Conservation (phyloP, 2,329 filamentous ascomycete species). For the Trichoderma afroharzianum region DNA sequence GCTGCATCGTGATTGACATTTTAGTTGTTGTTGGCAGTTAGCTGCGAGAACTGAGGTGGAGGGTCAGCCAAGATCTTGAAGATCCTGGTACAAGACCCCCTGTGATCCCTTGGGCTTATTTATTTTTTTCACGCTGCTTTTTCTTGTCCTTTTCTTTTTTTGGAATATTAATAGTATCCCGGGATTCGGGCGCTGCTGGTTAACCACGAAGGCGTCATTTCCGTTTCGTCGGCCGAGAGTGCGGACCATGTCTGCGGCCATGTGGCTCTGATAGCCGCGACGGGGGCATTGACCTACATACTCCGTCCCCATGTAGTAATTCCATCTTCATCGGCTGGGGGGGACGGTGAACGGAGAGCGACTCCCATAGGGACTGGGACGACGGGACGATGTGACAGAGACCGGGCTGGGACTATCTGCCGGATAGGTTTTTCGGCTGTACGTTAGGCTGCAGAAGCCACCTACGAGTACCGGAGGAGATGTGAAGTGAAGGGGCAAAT, state of each 20-base stretch:
- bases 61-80: constrained; percentile 9
- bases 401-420: neutral
- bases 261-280: neutral
- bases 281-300: neutral
- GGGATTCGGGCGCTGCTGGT: neutral
- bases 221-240: neutral
- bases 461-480: neutral
- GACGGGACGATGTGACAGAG: neutral
- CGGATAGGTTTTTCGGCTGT: neutral
- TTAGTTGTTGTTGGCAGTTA: neutral
- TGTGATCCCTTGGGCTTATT: constrained; percentile 1
- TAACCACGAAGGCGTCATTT: neutral
- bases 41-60: neutral
- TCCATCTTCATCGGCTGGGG: neutral
- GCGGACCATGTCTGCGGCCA: neutral
- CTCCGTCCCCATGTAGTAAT: neutral
- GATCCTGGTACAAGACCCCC: constrained; percentile 1
- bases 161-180: neutral
- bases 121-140: neutral
- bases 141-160: neutral
- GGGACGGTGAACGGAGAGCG: neutral
- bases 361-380: neutral
- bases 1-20: neutral
- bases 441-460: neutral
- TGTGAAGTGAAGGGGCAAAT: neutral